Conservation (phyloP, 495 filamentous ascomycete genomes). For the Parathielavia appendiculata region DNA sequence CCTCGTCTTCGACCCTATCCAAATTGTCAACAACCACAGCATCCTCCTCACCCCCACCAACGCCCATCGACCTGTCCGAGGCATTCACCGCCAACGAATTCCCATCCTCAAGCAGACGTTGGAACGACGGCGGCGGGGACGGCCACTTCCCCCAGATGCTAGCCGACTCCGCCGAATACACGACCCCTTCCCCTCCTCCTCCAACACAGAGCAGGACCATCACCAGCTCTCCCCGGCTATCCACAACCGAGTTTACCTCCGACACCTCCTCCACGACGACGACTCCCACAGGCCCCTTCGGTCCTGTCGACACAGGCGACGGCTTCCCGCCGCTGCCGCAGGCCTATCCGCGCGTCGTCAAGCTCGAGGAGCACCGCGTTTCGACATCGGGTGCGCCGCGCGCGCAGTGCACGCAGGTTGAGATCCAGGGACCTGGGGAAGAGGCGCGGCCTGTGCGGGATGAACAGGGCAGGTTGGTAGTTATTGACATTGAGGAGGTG, state of each 20-base stretch:
- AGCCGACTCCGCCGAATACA: not conserved
- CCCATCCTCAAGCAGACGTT: not conserved
- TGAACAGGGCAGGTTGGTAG: slow-evolving; percentile 40
- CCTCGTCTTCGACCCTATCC: slow-evolving; percentile 4
- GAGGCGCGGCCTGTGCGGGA: slow-evolving; percentile 38
- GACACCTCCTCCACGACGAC: not conserved
- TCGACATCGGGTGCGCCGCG: slow-evolving; percentile 25
- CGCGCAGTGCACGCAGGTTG: slow-evolving; percentile 61
- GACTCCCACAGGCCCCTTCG: slow-evolving; percentile 15
- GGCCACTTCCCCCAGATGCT: not conserved
- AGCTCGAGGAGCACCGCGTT: slow-evolving; percentile 73
- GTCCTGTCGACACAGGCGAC: slow-evolving; percentile 17
- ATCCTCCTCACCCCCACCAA: slow-evolving; percentile 2
- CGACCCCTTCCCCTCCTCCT: not conserved
- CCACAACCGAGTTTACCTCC: not conserved
- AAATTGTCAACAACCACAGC: not conserved
- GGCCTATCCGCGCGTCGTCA: slow-evolving; percentile 66
- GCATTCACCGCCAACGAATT: not conserved
- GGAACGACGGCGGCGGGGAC: not conserved
- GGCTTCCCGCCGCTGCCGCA: slow-evolving; percentile 17
- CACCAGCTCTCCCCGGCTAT: slow-evolving; percentile 2
- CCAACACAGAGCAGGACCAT: not conserved
- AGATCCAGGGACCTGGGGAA: slow-evolving; percentile 44
- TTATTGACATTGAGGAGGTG: slow-evolving; percentile 55
- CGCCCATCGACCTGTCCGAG: not conserved